phyloP scores from a whole-genome alignment of 2,329 filamentous ascomycete genomes.

The Exophiala lecanii-corni region DNA sequence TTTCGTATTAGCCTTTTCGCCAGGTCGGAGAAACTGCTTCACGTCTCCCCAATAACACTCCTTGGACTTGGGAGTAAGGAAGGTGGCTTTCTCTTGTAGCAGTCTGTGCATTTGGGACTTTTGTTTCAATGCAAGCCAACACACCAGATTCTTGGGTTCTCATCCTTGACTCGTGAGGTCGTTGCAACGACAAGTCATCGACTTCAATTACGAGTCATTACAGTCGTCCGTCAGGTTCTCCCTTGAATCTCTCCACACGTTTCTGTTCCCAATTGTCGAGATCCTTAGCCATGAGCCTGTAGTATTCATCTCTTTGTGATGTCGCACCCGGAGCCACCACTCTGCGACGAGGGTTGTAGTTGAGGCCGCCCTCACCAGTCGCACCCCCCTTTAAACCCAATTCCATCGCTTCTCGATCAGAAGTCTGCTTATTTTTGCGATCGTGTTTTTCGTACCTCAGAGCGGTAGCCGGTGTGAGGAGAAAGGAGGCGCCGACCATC shows the following conservation, averaged over 20 bases:
- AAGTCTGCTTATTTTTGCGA: slow-evolving; percentile 78
- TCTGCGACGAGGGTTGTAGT: slow-evolving; percentile 41
- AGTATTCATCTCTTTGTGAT: slow-evolving; percentile 45
- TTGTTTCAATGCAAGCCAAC: too few species aligned
- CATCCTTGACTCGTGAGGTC: too few species aligned
- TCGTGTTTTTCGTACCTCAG: slow-evolving; percentile 92
- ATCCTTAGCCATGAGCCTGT: slow-evolving; percentile 74
- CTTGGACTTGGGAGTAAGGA: too few species aligned
- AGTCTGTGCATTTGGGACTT: too few species aligned
- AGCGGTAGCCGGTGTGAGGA: slow-evolving; percentile 89
- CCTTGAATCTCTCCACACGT: slow-evolving; percentile 80
- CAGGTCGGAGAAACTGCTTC: too few species aligned
- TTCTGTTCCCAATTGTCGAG: slow-evolving; percentile 97
- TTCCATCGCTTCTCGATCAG: slow-evolving; percentile 78
- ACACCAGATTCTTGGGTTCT: too few species aligned
- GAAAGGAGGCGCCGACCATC: slow-evolving; percentile 88
- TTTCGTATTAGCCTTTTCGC: too few species aligned
- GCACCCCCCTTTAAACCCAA: slow-evolving; percentile 68
- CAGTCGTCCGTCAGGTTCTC: slow-evolving; percentile 82
- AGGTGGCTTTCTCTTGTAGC: too few species aligned
- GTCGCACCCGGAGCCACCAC: slow-evolving; percentile 21
- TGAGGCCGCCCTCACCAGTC: slow-evolving; percentile 71
- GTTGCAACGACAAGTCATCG: too few species aligned
- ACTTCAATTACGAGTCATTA: slow-evolving; percentile 42
- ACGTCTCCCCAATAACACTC: too few species aligned